Evolutionary conservation across 2,329 filamentous ascomycete genomes (phyloP).

Genomic region (Monilinia laxa): DNA sequence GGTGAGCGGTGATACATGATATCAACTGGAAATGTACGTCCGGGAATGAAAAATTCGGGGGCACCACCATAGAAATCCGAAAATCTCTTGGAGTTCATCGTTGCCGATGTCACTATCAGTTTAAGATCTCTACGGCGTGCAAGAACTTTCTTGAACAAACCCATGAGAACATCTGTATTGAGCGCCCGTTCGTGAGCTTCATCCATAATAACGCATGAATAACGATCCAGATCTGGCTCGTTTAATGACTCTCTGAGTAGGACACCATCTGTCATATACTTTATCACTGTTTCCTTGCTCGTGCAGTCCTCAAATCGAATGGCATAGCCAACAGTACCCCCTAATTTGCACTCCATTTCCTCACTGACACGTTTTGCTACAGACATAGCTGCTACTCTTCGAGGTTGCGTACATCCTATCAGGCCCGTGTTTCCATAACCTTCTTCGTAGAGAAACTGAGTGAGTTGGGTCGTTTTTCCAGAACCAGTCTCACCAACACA

Average conservation of each 20-base stretch:
- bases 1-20: constrained; percentile 93
- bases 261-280: constrained; percentile 99
- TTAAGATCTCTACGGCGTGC: constrained; percentile 87
- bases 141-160: constrained; percentile 94
- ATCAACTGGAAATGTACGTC: constrained; percentile 94
- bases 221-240: constrained; percentile 89
- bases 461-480: constrained; percentile 95
- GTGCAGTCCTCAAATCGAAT: constrained; percentile 99
- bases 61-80: constrained; percentile 95
- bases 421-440: constrained; percentile 85
- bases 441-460: constrained; percentile 93
- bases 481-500: constrained; percentile 97
- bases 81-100: constrained; percentile 97
- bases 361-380: constrained; percentile 97
- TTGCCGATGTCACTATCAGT: constrained; percentile 95
- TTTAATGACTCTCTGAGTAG: constrained; percentile 89
- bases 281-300: constrained; percentile 91
- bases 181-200: constrained; percentile 95
- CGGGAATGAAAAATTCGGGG: constrained; percentile 94
- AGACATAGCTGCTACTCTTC: constrained; percentile 97
- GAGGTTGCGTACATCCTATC: constrained; percentile 95
- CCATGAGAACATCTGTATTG: constrained; percentile 97
- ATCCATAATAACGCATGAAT: constrained; percentile 99
- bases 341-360: constrained; percentile 94
- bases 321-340: constrained; percentile 87